Percentiles rank a stretch among this genome's conserved stretches.
These are phyloP conservation scores for Sarocladium brachiariae DNA, from an alignment of 2,329 filamentous ascomycete genomes.

Conservation along the genomic window DNA sequence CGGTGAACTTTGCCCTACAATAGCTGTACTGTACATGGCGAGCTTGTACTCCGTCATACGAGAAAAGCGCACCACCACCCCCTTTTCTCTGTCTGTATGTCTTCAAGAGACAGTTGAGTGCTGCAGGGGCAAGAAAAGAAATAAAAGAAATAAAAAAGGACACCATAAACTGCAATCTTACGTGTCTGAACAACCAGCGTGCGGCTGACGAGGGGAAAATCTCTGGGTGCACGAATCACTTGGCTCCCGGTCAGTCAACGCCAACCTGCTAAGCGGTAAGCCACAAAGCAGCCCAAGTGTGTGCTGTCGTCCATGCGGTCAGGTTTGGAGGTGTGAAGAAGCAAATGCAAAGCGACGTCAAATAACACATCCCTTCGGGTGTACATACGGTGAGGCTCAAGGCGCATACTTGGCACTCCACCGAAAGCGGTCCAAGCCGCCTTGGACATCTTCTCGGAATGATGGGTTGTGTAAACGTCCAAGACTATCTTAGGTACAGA, in stretches of 20 bases:
- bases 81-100: background rate
- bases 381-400: too few species aligned
- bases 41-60: too few species aligned
- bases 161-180: background rate
- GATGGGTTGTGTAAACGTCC: background rate
- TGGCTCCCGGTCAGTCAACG: background rate
- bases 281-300: background rate
- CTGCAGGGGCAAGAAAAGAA: background rate
- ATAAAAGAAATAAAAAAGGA: background rate
- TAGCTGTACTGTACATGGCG: too few species aligned
- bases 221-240: background rate
- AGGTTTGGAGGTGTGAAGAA: background rate
- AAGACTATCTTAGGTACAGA: too few species aligned
- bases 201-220: slow-evolving; percentile 2
- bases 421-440: too few species aligned
- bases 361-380: too few species aligned
- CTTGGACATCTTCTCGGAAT: background rate
- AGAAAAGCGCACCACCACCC: too few species aligned
- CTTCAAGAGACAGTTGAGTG: background rate
- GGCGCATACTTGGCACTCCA: background rate
- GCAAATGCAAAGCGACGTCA: background rate
- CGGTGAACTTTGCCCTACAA: too few species aligned
- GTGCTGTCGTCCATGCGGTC: background rate
- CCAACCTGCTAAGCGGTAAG: background rate
- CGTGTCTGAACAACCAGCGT: slow-evolving; percentile 1